Evolutionary conservation across 2,329 filamentous ascomycete species (phyloP).

Genomic region (Coniosporium tulheliwenetii): DNA sequence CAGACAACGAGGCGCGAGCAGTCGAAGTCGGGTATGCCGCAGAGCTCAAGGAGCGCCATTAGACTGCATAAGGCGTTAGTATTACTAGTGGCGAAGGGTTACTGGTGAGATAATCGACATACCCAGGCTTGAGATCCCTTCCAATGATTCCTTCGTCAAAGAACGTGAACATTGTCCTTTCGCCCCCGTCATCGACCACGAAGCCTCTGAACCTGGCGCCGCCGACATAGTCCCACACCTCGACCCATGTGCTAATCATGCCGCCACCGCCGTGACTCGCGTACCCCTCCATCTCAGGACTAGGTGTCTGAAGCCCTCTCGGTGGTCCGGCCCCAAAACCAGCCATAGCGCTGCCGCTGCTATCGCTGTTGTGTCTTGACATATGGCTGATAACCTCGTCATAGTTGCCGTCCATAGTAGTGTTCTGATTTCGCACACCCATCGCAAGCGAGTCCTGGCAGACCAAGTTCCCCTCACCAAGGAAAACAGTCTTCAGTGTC

Average conservation of each 20-base stretch:
- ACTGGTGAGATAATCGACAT: slow-evolving; percentile 22
- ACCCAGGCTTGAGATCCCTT: slow-evolving; percentile 77
- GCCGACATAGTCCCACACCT: slow-evolving; percentile 74
- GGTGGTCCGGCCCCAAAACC: too few relatives aligned
- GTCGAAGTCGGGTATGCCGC: slow-evolving; percentile 52
- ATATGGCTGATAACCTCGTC: slow-evolving; percentile 3
- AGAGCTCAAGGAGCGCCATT: slow-evolving; percentile 81
- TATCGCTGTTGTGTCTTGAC: not conserved
- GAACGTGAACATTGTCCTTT: slow-evolving; percentile 74
- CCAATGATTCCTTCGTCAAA: slow-evolving; percentile 61
- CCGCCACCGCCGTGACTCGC: slow-evolving; percentile 3
- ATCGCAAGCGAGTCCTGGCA: slow-evolving; percentile 72
- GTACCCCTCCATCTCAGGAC: not conserved
- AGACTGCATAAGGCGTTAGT: slow-evolving; percentile 35
- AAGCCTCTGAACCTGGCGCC: slow-evolving; percentile 79
- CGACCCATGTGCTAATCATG: slow-evolving; percentile 48
- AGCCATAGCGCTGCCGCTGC: slow-evolving; percentile 1
- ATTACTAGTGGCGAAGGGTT: slow-evolving; percentile 12
- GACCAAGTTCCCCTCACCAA: slow-evolving; percentile 77
- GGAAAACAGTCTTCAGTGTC: slow-evolving; percentile 85
- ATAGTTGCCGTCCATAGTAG: slow-evolving; percentile 10
- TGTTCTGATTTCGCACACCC: slow-evolving; percentile 44
- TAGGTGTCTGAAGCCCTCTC: too few relatives aligned
- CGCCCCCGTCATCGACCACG: slow-evolving; percentile 51
- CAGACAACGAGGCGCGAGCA: slow-evolving; percentile 69